A percentile compares a stretch with the other conserved stretches of the same genome.
phyloP scores from a whole-genome alignment of 2,329 filamentous ascomycete genomes.

The Ophiobolus disseminans region DNA sequence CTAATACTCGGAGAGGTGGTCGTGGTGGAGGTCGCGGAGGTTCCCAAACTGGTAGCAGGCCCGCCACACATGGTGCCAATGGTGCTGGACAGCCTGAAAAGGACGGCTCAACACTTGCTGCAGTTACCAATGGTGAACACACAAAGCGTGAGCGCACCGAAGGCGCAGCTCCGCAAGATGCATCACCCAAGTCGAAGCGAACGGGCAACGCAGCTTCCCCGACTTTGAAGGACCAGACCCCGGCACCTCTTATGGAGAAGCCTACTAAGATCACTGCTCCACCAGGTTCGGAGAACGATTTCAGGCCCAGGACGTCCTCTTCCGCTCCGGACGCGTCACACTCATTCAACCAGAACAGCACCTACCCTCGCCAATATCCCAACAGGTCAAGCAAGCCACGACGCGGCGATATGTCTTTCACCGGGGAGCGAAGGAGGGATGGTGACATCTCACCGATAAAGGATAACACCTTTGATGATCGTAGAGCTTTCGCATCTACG shows the following conservation, averaged over 20 bases:
- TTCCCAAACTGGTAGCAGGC: slow-evolving; percentile 61
- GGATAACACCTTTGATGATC: slow-evolving; percentile 37
- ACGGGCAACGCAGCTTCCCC: slow-evolving; percentile 42
- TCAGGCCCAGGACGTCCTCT: slow-evolving; percentile 27
- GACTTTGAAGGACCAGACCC: slow-evolving; percentile 35
- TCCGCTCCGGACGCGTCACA: slow-evolving; percentile 25
- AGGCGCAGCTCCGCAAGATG: slow-evolving; percentile 31
- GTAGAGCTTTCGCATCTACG: slow-evolving; percentile 39
- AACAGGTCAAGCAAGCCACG: slow-evolving; percentile 39
- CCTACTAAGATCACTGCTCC: slow-evolving; percentile 24
- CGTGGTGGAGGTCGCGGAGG: slow-evolving; percentile 63
- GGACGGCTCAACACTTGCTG: slow-evolving; percentile 30
- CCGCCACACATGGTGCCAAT: slow-evolving; percentile 50
- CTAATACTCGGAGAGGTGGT: slow-evolving; percentile 47
- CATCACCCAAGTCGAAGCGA: slow-evolving; percentile 46
- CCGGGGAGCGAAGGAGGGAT: slow-evolving; percentile 43
- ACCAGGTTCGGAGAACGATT: slow-evolving; percentile 31
- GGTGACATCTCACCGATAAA: slow-evolving; percentile 41
- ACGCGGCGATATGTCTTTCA: slow-evolving; percentile 37
- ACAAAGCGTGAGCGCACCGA: slow-evolving; percentile 43
- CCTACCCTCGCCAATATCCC: slow-evolving; percentile 41
- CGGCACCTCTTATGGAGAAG: slow-evolving; percentile 33
- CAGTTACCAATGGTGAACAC: slow-evolving; percentile 39
- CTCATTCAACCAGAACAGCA: slow-evolving; percentile 29
- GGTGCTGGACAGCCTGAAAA: slow-evolving; percentile 50